Conservation (phyloP, 768 basidiomycete genomes). For the Rhizopogon vesiculosus region DNA sequence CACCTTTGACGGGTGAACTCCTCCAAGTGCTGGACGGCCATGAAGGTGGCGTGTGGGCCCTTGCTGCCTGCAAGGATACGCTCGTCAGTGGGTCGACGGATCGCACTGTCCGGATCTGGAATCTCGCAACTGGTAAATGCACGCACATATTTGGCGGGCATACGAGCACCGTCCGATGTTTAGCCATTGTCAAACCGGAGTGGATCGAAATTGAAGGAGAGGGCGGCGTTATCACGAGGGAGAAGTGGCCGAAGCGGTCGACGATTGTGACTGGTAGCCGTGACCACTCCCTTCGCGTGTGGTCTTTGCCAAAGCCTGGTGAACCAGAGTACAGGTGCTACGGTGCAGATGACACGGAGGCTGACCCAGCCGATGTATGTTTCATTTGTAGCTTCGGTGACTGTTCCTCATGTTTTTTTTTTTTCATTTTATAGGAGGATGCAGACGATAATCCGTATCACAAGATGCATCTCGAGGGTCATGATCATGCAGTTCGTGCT, state of each 20-base stretch:
- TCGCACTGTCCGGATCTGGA: constrained; percentile 91
- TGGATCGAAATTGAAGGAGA: constrained; percentile 71
- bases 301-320: constrained; percentile 62
- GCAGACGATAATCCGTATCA: constrained; percentile 85
- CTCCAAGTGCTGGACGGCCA: constrained; percentile 80
- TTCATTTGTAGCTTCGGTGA: neutral
- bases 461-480: constrained; percentile 77
- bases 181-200: constrained; percentile 94
- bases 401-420: neutral
- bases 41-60: constrained; percentile 95
- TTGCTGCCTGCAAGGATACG: constrained; percentile 84
- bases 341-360: constrained; percentile 55
- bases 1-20: constrained; percentile 76
- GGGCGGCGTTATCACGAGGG: constrained; percentile 53
- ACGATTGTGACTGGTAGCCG: constrained; percentile 71
- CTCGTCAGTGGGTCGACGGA: constrained; percentile 93
- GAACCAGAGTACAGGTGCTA: constrained; percentile 74
- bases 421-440: constrained; percentile 46
- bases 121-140: constrained; percentile 71
- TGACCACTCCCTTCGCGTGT: constrained; percentile 62
- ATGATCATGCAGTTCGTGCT: constrained; percentile 88
- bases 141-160: constrained; percentile 96
- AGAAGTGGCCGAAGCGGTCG: constrained; percentile 70
- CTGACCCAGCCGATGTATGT: constrained; percentile 49
- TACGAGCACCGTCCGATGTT: constrained; percentile 92